Evolutionary conservation across 2,329 filamentous ascomycete genomes (phyloP).

Genomic region (Lachnellula arida): DNA sequence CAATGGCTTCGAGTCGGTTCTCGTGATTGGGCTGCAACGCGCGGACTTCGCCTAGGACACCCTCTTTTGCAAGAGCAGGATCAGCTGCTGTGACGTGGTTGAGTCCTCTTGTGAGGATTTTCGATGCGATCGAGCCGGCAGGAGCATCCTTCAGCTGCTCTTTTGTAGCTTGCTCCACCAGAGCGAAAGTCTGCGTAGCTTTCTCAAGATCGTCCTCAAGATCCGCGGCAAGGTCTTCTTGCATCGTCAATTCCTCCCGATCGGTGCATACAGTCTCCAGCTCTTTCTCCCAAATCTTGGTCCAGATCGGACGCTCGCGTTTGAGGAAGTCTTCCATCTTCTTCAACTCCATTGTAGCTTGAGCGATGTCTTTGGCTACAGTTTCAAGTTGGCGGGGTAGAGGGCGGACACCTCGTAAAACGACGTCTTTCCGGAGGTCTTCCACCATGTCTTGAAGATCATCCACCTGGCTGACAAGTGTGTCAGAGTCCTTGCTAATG

Average conservation of each 20-base stretch:
- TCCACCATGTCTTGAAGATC: conserved; percentile 97
- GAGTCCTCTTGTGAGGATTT: conserved; percentile 51
- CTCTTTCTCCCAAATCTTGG: conserved; percentile 98
- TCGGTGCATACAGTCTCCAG: conserved; percentile 94
- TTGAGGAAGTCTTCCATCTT: conserved; percentile 91
- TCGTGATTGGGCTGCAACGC: conserved; percentile 94
- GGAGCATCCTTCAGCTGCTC: conserved; percentile 81
- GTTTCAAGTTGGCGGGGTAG: conserved; percentile 83
- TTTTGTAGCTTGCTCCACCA: conserved; percentile 97
- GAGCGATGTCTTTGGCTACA: conserved; percentile 82
- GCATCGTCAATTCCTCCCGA: conserved; percentile 88
- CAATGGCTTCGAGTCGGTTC: conserved; percentile 87
- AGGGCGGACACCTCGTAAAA: conserved; percentile 85
- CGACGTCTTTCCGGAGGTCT: conserved; percentile 95
- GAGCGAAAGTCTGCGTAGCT: conserved; percentile 83
- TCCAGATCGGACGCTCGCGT: conserved; percentile 93
- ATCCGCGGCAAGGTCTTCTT: conserved; percentile 91
- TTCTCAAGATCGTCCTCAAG: conserved; percentile 93
- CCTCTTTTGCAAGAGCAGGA: conserved; percentile 80
- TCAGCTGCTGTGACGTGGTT: conserved; percentile 53
- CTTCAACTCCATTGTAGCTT: conserved; percentile 79
- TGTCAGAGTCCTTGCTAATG: conserved; percentile 81
- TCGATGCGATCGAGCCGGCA: conserved; percentile 45
- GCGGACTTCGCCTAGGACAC: conserved; percentile 85
- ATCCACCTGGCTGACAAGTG: conserved; percentile 85